Percentiles rank a stretch among this genome's conserved stretches.
phyloP scores from a whole-genome alignment of 371 early-diverging fungal species.

The Mucor racemosus region DNA sequence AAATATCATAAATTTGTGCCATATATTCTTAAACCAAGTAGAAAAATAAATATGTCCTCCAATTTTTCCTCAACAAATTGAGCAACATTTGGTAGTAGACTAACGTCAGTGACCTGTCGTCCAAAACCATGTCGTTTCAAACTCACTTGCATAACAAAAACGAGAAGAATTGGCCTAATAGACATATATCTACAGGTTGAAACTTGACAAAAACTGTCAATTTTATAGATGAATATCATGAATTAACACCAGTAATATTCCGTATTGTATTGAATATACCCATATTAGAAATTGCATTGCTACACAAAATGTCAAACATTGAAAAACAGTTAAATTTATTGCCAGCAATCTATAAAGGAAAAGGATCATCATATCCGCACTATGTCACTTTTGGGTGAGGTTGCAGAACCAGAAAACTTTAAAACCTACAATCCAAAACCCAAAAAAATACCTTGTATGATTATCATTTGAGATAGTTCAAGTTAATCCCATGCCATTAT shows the following conservation, averaged over 20 bases:
- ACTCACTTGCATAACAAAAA: not conserved
- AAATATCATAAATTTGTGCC: no score
- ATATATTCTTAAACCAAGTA: no score
- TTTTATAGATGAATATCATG: no score
- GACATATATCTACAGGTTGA: not conserved
- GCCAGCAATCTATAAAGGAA: not conserved
- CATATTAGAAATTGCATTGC: no score
- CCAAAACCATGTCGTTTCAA: conserved; percentile 4
- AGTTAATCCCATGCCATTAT: not conserved
- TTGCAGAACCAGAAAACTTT: not conserved
- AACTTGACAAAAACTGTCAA: not conserved
- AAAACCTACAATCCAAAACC: no score
- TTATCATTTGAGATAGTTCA: not conserved
- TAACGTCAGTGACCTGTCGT: not conserved
- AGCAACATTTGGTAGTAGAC: not conserved
- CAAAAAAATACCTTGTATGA: no score
- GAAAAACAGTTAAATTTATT: not conserved
- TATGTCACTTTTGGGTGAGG: no score
- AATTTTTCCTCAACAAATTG: not conserved
- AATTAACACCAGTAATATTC: no score
- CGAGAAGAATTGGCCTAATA: not conserved
- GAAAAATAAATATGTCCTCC: no score
- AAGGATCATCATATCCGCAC: not conserved
- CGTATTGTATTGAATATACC: no score
- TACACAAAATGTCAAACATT: not conserved